Base-by-base conservation (phyloP, 169 alveolate species). In the Ichthyophthirius multifiliis region DNA sequence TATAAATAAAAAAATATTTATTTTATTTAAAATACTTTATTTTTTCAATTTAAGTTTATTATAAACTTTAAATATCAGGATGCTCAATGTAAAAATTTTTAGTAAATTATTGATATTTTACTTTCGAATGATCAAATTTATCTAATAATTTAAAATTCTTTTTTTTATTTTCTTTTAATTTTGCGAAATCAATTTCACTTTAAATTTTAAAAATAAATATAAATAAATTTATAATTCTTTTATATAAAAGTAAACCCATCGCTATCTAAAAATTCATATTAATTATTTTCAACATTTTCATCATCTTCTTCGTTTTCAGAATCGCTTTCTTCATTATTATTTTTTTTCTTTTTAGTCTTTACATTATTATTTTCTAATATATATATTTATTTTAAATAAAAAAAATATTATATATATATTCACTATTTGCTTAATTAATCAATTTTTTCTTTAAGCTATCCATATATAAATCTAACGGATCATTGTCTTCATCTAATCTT, bases 151-250 rank as follows among this genome's bases (percentile, higher is more conserved):
- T 67, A 23, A 83, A 79, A 15, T 75, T 80, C 62, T 87, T 83
- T 23, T 79, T 83, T 65, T 86, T 80, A 76, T 74, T 75, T 41
- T 48, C 45, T 55, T 76, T 84, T 10, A 79, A 73, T 62, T 83
- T 83, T 20, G 77, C 89, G 37, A 82, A 80, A 32, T 87, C 88
- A 37, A 87, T 44, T 23, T 87, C 85, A 4, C 93, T 87, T 9
- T 32, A 10, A 31, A 18, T 64, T 34, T 0, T 2, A 3, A 64
- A 64, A 31, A 64, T 0, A 0, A 13, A 1, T 4, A 31, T 0
- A 7, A 63, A 63, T 63, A 0, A 4, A 3, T 31, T 64, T n/a
- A 30, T 12, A 4, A 15, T 30, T 64, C 13, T 30, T 30, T 0
- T 5, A 64, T 18, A 18, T 34, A 74, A 30, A 6, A 63, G 16